Evolutionary conservation across 139 green algal species (phyloP).

Genomic region (Volvox africanus): DNA sequence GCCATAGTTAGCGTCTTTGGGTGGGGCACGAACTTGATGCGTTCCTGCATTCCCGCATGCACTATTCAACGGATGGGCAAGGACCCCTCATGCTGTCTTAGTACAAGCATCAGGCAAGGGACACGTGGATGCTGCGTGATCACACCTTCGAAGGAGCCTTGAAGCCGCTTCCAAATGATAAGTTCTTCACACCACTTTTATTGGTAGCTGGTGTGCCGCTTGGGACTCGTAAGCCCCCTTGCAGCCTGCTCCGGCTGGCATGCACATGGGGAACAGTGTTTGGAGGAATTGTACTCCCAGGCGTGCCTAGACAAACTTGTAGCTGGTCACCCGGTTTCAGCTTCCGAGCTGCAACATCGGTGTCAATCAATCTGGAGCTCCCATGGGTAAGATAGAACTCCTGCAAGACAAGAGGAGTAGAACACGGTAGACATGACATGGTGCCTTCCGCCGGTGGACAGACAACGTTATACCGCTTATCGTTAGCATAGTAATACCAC

Average conservation of each 20-base stretch:
- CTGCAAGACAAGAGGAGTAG: not conserved
- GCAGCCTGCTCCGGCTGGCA: not conserved
- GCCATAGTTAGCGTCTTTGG: slow-evolving; percentile 88
- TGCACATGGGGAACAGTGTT: not conserved
- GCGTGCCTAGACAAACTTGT: not conserved
- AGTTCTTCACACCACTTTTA: not conserved
- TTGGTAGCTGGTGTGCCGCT: not conserved
- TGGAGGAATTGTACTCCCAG: not conserved
- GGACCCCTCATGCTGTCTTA: not conserved
- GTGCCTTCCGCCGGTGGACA: too few relatives aligned
- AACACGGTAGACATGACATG: too few relatives aligned
- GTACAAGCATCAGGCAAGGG: not conserved
- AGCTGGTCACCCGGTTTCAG: slow-evolving; percentile 5
- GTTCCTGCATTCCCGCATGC: slow-evolving; percentile 70
- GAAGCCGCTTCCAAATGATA: not conserved
- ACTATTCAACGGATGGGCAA: not conserved
- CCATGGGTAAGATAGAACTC: not conserved
- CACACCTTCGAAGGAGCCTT: slow-evolving; percentile 17
- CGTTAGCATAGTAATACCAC: too few relatives aligned
- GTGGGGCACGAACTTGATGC: slow-evolving; percentile 83
- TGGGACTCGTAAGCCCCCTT: not conserved
- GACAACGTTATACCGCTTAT: too few relatives aligned
- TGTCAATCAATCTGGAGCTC: not conserved
- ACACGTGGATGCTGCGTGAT: not conserved
- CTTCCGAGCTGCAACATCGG: not conserved